Percentiles rank a stretch among this genome's conserved stretches.
These are phyloP conservation scores for Suhomyces anneliseae DNA, from an alignment of 1,139 yeast species.

Conservation along the genomic window DNA sequence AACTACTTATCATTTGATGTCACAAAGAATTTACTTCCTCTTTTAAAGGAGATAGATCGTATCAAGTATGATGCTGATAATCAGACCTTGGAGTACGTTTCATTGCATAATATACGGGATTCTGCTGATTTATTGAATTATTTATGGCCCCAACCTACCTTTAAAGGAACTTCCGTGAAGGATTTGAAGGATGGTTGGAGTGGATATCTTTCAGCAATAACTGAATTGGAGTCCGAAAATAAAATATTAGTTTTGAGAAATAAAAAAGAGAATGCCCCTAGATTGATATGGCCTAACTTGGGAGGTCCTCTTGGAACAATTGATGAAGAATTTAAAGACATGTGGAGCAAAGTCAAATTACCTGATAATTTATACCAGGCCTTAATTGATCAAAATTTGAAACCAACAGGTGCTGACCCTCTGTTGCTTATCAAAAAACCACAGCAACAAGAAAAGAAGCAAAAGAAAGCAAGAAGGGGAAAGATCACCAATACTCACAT, in stretches of 20 bases:
- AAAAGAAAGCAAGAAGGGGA: constrained; percentile 88
- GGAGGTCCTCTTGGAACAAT: constrained; percentile 73
- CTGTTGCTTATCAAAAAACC: constrained; percentile 71
- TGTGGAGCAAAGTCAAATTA: constrained; percentile 78
- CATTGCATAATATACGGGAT: constrained; percentile 82
- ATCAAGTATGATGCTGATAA: constrained; percentile 60
- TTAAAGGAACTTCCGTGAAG: constrained; percentile 84
- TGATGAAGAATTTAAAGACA: constrained; percentile 77
- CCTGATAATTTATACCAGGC: constrained; percentile 84
- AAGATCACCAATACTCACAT: constrained; percentile 94
- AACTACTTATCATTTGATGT: constrained; percentile 54
- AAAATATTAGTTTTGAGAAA: constrained; percentile 82
- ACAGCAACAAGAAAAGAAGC: constrained; percentile 66
- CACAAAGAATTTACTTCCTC: constrained; percentile 57
- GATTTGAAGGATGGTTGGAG: constrained; percentile 97
- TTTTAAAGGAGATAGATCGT: constrained; percentile 74
- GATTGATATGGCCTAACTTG: constrained; percentile 87
- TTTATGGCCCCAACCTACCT: constrained; percentile 78
- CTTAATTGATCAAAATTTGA: constrained; percentile 79
- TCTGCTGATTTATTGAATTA: constrained; percentile 75
- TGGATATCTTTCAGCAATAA: constrained; percentile 79
- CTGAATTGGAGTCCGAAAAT: constrained; percentile 71
- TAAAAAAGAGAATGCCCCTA: constrained; percentile 88
- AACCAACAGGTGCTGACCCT: constrained; percentile 98
- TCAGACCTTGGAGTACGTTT: constrained; percentile 78